Evolutionary conservation across 129 eudicot genomes (phyloP).

Genomic region (Ambrosia artemisiifolia): DNA sequence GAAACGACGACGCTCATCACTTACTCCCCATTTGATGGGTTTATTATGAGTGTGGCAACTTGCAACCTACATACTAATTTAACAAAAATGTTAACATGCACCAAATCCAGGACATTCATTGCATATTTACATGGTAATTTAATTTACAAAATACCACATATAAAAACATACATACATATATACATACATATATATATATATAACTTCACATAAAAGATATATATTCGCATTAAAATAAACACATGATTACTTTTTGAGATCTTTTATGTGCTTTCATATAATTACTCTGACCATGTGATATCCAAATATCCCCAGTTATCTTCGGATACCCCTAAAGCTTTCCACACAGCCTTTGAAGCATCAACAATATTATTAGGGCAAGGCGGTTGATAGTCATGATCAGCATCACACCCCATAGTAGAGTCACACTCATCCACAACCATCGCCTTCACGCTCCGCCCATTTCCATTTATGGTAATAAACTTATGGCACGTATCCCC

Average conservation of each 20-base stretch:
- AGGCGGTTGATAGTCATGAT: slow-evolving; percentile 48
- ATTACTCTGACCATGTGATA: slow-evolving; percentile 30
- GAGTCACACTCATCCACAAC: slow-evolving; percentile 56
- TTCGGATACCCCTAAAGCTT: slow-evolving; percentile 42
- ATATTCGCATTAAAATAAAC: not conserved
- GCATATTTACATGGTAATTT: not conserved
- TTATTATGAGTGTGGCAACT: not conserved
- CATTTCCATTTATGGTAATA: slow-evolving; percentile 35
- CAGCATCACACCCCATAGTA: slow-evolving; percentile 43
- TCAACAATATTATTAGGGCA: slow-evolving; percentile 49
- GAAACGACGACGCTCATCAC: too few species aligned
- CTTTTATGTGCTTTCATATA: not conserved
- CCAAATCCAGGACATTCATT: not conserved
- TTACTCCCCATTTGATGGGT: too few species aligned
- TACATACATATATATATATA: not conserved
- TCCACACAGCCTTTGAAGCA: slow-evolving; percentile 49
- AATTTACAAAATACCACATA: not conserved
- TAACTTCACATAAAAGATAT: not conserved
- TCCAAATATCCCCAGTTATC: slow-evolving; percentile 40
- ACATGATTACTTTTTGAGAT: not conserved
- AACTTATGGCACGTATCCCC: slow-evolving; percentile 40
- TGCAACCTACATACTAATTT: not conserved
- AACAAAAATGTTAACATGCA: not conserved
- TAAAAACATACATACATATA: not conserved
- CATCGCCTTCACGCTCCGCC: slow-evolving; percentile 37